Evolutionary conservation across 495 filamentous ascomycete genomes (phyloP), one percentile per base, ranked within the genome.

Genomic region (Penicillium canescens): DNA sequence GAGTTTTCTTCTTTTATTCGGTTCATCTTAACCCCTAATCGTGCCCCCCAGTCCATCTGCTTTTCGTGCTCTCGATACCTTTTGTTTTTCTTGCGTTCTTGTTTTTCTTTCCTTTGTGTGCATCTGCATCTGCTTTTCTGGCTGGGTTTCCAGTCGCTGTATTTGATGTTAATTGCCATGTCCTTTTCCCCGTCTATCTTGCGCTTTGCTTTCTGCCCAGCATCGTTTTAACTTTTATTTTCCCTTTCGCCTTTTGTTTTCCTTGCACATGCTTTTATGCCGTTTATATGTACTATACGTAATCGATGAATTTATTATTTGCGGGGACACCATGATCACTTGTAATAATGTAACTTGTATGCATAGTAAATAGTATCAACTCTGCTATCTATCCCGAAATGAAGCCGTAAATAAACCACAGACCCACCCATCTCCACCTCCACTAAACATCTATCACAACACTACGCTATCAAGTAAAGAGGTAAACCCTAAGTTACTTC

Each of bases 401-500:
- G 18, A 18, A 18, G 18, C 28, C 28, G 28, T 31, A 31, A 31
- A 31, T 2, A 31, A 18, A 2, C 28, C 4, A 31, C 28, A 31
- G 6, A 48, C 35, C 45, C 46, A 39, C 18, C 18, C 14, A 37
- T 35, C 21, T 49, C 46, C 20, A 37, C 38, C 13, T 49, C 28
- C 6, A 10, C 28, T 31, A 43, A n/a, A 43, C 26, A 43, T 43
- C 41, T 23, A 42, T 42, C 20, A 43, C 3, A 13, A 20, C 41
- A 13, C 5, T 18, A 18, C 1, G 18, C 18, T 18, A 28, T 5
- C 6, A 1, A 31, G 28, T 31, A 10, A 8, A 31, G 8, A 6
- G 28, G 9, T 31, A 31, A 31, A 10, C 28, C 26, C 14, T n/a
- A 42, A 28, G n/a, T 53, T 82, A 96, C 72, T 97, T 98, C 24